Evolutionary conservation across 441 rosid species (phyloP).

Genomic region (Arabidopsis lyrata): DNA sequence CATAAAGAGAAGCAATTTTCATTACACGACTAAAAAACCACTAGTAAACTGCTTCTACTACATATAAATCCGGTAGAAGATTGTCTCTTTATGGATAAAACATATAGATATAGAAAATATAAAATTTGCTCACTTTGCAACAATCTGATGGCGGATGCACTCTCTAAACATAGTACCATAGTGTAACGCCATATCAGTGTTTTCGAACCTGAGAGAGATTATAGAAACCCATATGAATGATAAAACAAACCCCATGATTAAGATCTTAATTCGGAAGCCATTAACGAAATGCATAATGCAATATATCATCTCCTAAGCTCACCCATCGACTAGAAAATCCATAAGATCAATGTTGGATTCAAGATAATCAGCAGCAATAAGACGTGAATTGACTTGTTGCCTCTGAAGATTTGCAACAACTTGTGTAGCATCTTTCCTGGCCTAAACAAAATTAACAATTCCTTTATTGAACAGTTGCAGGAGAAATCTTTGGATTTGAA

Average conservation of each 20-base stretch:
- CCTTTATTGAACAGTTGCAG: background rate
- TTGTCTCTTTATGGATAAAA: background rate
- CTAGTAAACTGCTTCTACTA: constrained; percentile 15
- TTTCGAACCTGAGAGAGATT: constrained; percentile 65
- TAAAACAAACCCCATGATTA: background rate
- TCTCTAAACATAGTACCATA: constrained; percentile 98
- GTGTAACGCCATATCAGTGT: constrained; percentile 91
- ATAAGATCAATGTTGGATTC: constrained; percentile 86
- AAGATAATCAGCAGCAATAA: constrained; percentile 90
- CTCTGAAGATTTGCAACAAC: constrained; percentile 96
- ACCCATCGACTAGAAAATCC: constrained; percentile 82
- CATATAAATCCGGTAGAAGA: background rate
- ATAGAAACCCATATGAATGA: constrained; percentile 28
- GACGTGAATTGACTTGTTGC: constrained; percentile 85
- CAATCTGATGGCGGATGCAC: constrained; percentile 95
- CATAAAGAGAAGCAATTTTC: constrained; percentile 1
- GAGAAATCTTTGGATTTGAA: background rate
- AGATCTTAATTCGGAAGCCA: background rate
- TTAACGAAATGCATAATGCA: background rate
- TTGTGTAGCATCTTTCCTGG: constrained; percentile 96
- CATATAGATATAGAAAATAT: background rate
- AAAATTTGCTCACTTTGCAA: constrained; percentile 68
- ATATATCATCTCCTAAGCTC: constrained; percentile 40
- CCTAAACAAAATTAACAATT: constrained; percentile 41
- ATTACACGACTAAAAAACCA: background rate